Evolutionary conservation across 2,329 filamentous ascomycete genomes (phyloP).

Genomic region (Eurotiales sp.): DNA sequence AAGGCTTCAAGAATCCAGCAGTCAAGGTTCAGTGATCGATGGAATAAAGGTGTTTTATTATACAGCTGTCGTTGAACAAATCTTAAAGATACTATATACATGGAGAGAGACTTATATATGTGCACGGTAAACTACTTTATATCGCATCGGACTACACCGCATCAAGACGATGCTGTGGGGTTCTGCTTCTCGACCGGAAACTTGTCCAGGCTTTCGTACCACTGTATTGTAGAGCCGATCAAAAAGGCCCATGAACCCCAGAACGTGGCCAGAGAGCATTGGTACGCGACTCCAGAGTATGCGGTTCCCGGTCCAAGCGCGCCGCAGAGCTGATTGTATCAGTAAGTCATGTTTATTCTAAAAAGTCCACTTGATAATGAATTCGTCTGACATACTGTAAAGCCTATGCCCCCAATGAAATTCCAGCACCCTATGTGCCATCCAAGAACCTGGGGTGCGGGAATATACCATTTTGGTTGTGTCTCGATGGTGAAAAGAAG

Average conservation of each 20-base stretch:
- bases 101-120: too few species aligned
- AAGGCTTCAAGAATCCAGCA: too few species aligned
- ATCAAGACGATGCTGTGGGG: background rate
- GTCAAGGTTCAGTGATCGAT: too few species aligned
- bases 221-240: conserved; percentile 47
- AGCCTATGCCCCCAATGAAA: conserved; percentile 59
- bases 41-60: too few species aligned
- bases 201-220: conserved; percentile 49
- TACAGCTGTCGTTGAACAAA: too few species aligned
- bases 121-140: too few species aligned
- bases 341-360: conserved; percentile 3
- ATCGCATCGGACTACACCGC: too few species aligned
- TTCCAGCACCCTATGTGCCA: conserved; percentile 69
- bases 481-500: conserved; percentile 64
- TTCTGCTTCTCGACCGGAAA: conserved; percentile 39
- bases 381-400: conserved; percentile 44
- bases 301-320: conserved; percentile 50
- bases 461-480: conserved; percentile 60
- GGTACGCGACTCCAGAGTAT: conserved; percentile 44
- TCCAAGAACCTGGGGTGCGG: conserved; percentile 54
- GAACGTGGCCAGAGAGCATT: conserved; percentile 46
- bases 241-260: conserved; percentile 42
- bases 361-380: background rate
- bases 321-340: conserved; percentile 45
- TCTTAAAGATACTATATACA: too few species aligned